Evolutionary conservation across 192 early-diverging fungal genomes (phyloP), one percentile per base, ranked within the genome.

Genomic region (Spinellus fusiger): DNA sequence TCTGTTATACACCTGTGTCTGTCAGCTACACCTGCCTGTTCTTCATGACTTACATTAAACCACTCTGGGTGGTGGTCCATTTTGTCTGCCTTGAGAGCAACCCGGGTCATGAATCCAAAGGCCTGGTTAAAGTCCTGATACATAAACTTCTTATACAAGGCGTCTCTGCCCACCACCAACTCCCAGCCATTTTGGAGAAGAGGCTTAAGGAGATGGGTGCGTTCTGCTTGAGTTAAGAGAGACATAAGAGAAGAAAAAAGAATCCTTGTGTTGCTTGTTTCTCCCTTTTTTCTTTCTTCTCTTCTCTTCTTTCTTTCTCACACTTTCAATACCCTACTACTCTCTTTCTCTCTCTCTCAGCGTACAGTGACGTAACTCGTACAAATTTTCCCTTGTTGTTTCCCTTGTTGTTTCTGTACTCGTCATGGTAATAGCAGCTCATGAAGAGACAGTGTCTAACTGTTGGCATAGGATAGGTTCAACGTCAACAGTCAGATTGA

Each of bases 51-150:
- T 77, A 86, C 85, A 68, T 92, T 92, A 68, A 90, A 90, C 90
- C 90, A 92, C 71, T 96, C 96, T 22, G 96, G 96, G 62, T 98
- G 96, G 73, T 98, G 96, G 62, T 95, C 90, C 69, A 84, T 80
- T 71, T 92, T 93, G 48, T 98, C 96, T 32, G 93, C 93, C 32
- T 77, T 76, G 33, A 95, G 77, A 31, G 93, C 96, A 6, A 96
- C 89, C 12, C 86, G 72, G 9, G 92, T 83, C 96, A 98, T 98
- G 75, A 98, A 98, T 5, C 86, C 88, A 79, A 93, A 98, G 5
- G 93, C 93, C 50, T 84, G 79, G 73, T 79, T 84, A 67, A 98
- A 98, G 67, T 90, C 82, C 47, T 80, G 72, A 75, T 95, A 96
- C 44, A 38, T 33, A 68, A 92, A 93, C 16, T 78, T 79, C 71